Base-by-base conservation (phyloP, 768 basidiomycete genomes). In the Leccinellum luteum region DNA sequence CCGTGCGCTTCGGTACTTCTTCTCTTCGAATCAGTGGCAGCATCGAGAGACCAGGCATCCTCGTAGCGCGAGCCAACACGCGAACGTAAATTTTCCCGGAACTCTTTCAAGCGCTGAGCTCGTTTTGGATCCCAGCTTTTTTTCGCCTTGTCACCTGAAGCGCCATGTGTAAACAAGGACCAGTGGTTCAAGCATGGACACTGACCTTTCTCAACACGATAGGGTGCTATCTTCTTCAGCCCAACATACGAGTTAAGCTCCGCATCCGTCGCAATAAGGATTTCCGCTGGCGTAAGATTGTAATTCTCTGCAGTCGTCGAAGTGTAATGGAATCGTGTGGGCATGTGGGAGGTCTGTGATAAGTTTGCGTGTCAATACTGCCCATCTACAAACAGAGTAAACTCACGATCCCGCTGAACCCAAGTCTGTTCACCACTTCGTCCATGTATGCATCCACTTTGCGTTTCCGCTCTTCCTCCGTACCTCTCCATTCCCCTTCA, bases 361-460 rank as follows among this genome's bases (percentile, higher is more conserved):
- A n/a, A n/a, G 9, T 32, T 58, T n/a, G 38, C 15, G 30, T 48
- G 43, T 57, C 12, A 62, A 50, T n/a, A 27, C 21, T 47, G 14
- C n/a, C 9, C 14, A 6, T 10, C 47, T 38, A n/a, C 30, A 50
- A 38, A 6, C 43, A 6, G 45, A 23, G 30, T 4, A 45, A 28
- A 78, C 87, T 66, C 59, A 94, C 95, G 78, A 98, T 83, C 66
- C 96, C 95, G 71, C 98, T 98, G 76, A 98, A 96, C 59, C 98
- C 96, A 17, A 98, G 79, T 31, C 47, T 58, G 34, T 80, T 86
- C 69, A 94, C 89, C 43, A 98, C 78, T 70, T 94, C 91, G 59
- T 94, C 89, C 89, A 98, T 90, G 66, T 95, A 92, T 66, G 92
- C 80, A 54, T 95, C 85, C 57, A 94, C 71, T 65, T 88, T 88